Base-by-base conservation (phyloP, 116 monocot species). In the Papilionanthe hybrid region DNA sequence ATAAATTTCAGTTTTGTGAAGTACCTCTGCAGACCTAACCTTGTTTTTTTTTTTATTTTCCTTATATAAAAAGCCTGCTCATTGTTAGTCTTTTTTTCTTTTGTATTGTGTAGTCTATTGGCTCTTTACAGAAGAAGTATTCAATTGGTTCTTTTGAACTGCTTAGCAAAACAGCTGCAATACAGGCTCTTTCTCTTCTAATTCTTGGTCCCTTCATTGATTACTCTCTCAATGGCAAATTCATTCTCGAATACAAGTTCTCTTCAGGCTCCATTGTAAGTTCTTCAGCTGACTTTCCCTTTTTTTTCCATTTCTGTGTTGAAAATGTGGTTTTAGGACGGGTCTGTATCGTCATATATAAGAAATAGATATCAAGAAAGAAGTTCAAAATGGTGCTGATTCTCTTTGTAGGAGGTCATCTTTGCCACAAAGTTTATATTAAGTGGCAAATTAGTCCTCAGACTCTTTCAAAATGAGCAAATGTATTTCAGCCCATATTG, bases 91-190 rank as follows among this genome's bases (percentile, higher is more conserved):
- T 37, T 37, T 65, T 63, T 3, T 27, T 65, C 27, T 65, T n/a
- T 23, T 25, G 0, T 65, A 7, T 65, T 23, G 65, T 32, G 15
- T 85, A 97, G 96, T 86, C 92, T 47, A 96, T 96, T 80, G 96
- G 94, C 30, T 96, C 92, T 29, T 84, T 96, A 71, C 96, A 96
- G 83, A 92, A 90, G 79, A 94, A 96, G 80, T 96, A 96, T 75
- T 88, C 91, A 5, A 87, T 96, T 63, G 89, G 92, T 7, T 94
- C 96, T 13, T 92, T 97, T 82, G 96, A 97, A 79, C 88, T 97
- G 53, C 88, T 97, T 68, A 92, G 96, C 83, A 94, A 92, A 85
- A 94, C 94, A 45, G 96, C 96, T 43, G 91, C 94, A 1, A 97
- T 97, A 32, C 96, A 97, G 79, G 94, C 96, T 7, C 45, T 88